Evolutionary conservation across 805 yeast genomes (phyloP).

Genomic region (Candida sithepensis): DNA sequence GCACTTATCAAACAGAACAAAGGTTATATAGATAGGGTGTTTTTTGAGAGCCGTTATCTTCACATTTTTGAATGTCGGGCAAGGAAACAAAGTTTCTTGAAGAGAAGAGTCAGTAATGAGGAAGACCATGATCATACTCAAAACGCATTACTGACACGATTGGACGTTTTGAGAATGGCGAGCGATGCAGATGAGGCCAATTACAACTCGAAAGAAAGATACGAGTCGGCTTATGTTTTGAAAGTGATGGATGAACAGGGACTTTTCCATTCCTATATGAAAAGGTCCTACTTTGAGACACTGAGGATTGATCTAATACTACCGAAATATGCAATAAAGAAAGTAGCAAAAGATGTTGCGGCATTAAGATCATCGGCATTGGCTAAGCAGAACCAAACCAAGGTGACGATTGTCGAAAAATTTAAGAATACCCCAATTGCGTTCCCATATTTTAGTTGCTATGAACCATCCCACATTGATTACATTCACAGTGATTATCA

Average conservation of each 20-base stretch:
- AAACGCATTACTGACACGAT: slow-evolving; percentile 15
- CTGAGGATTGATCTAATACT: slow-evolving; percentile 12
- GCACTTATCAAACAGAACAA: slow-evolving; percentile 8
- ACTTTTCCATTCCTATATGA: slow-evolving; percentile 4
- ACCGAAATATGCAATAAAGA: not conserved
- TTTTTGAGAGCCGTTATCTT: slow-evolving; percentile 5
- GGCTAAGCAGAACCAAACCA: not conserved
- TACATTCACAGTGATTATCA: slow-evolving; percentile 8
- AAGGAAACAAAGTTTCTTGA: slow-evolving; percentile 7
- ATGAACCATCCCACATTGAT: slow-evolving; percentile 11
- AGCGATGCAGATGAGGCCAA: not conserved
- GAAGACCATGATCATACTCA: slow-evolving; percentile 17
- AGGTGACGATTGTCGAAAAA: not conserved
- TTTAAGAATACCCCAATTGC: not conserved
- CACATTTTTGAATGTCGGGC: slow-evolving; percentile 2
- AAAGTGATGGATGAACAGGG: slow-evolving; percentile 7
- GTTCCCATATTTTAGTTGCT: slow-evolving; percentile 15
- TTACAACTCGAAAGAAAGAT: not conserved
- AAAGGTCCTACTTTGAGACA: not conserved
- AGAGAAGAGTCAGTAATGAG: slow-evolving; percentile 18
- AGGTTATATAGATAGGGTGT: slow-evolving; percentile 3
- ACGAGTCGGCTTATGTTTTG: slow-evolving; percentile 10
- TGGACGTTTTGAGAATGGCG: slow-evolving; percentile 4
- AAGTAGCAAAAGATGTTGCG: not conserved
- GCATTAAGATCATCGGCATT: not conserved